Evolutionary conservation across 352 stramenopile species (phyloP).

Genomic region (Stramenopiles sp.): DNA sequence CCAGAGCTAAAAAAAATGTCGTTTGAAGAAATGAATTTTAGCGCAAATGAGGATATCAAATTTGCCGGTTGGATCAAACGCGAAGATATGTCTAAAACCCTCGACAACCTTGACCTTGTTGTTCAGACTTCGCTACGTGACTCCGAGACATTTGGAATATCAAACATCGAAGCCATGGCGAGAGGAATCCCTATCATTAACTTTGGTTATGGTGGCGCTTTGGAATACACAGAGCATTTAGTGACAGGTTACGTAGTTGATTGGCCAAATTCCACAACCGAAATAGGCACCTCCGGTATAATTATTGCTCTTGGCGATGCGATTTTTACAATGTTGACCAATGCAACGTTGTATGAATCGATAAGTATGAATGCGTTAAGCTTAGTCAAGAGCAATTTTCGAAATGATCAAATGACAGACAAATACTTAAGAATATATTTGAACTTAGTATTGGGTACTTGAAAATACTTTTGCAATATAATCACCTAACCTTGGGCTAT

Average conservation of each 20-base stretch:
- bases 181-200: neutral
- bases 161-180: slow-evolving; percentile 1
- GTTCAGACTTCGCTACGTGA: slow-evolving; percentile 1
- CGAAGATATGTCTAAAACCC: neutral
- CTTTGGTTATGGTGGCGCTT: neutral
- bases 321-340: neutral
- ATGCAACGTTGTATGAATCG: neutral
- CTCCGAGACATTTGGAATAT: slow-evolving; percentile 1
- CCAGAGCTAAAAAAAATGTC: neutral
- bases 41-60: neutral
- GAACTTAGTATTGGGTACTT: neutral
- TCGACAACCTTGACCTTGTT: slow-evolving; percentile 6
- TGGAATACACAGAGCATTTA: neutral
- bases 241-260: slow-evolving; percentile 5
- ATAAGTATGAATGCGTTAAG: neutral
- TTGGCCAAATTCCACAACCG: neutral
- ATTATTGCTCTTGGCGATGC: neutral
- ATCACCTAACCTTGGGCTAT: too few relatives aligned
- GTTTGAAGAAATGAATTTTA: neutral
- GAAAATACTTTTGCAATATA: neutral
- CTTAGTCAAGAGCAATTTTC: neutral
- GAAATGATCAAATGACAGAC: neutral
- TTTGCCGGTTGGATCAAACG: slow-evolving; percentile 1
- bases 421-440: slow-evolving; percentile 7
- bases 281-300: neutral